Evolutionary conservation across 2,329 filamentous ascomycete genomes (phyloP).

Genomic region (Beauveria scarabaeidicola): DNA sequence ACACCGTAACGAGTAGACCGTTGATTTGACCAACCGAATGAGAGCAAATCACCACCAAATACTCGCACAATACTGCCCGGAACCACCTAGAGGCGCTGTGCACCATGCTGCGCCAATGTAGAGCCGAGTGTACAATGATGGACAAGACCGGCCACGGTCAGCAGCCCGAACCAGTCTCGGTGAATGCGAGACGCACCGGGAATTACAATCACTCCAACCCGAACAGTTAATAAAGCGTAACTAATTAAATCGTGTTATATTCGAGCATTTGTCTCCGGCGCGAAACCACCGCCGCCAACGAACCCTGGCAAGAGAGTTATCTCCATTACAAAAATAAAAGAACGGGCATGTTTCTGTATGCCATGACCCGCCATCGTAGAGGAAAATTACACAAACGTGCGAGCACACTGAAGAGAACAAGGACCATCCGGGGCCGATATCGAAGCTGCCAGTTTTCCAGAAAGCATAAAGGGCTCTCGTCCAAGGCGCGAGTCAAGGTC

Average conservation of each 20-base stretch:
- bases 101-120: too few species aligned
- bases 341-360: neutral
- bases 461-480: neutral
- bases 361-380: constrained; percentile 6
- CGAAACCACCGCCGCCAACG: neutral
- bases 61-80: too few species aligned
- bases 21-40: too few species aligned
- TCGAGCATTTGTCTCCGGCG: neutral
- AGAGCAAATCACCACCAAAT: neutral
- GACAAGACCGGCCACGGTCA: too few species aligned
- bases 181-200: neutral
- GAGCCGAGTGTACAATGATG: too few species aligned
- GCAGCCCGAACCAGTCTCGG: too few species aligned
- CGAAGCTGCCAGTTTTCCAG: neutral
- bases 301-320: neutral
- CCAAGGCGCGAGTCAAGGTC: neutral
- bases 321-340: neutral
- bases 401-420: neutral
- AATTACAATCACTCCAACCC: neutral
- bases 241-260: neutral
- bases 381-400: neutral
- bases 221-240: too few species aligned
- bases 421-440: neutral
- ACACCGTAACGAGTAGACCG: too few species aligned
- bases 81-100: too few species aligned